Percentiles rank a stretch among this genome's conserved stretches.
Conservation (phyloP, 2,329 filamentous ascomycete species). For the Huntiella savannae region DNA sequence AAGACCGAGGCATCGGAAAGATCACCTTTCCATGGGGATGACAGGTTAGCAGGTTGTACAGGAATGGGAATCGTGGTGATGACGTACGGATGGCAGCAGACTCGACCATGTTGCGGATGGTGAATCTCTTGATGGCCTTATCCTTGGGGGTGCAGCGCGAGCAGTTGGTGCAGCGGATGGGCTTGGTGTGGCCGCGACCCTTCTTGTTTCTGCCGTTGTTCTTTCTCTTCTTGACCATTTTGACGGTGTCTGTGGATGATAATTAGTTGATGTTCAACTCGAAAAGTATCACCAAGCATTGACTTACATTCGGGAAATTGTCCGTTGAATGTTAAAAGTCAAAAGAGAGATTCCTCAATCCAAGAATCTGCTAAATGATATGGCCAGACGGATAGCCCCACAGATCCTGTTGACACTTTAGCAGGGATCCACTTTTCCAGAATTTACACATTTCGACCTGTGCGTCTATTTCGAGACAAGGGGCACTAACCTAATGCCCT, state of each 20-base stretch:
- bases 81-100: slow-evolving; percentile 96
- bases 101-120: slow-evolving; percentile 99
- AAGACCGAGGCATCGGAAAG: slow-evolving; percentile 99
- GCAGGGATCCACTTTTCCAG: slow-evolving; percentile 2
- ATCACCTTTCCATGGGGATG: slow-evolving; percentile 50
- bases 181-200: slow-evolving; percentile 98
- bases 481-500: slow-evolving; percentile 12
- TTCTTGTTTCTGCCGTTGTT: slow-evolving; percentile 97
- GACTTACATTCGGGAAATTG: slow-evolving; percentile 10
- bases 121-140: slow-evolving; percentile 99
- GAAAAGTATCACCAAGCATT: neutral
- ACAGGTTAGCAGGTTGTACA: neutral
- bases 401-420: slow-evolving; percentile 3
- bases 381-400: slow-evolving; percentile 4
- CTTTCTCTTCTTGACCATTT: slow-evolving; percentile 56
- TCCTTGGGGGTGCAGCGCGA: slow-evolving; percentile 90
- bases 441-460: neutral
- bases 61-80: neutral
- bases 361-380: slow-evolving; percentile 3
- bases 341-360: slow-evolving; percentile 2
- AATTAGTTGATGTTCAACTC: slow-evolving; percentile 15
- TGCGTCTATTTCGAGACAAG: slow-evolving; percentile 3
- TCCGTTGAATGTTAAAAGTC: slow-evolving; percentile 11
- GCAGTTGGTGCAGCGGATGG: slow-evolving; percentile 65
- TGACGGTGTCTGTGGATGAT: slow-evolving; percentile 32